Evolutionary conservation across 225 moss, liverwort and hornwort genomes (phyloP), one percentile per base, ranked within the genome.

Genomic region (Bryoerythrophyllum caledonicum): DNA sequence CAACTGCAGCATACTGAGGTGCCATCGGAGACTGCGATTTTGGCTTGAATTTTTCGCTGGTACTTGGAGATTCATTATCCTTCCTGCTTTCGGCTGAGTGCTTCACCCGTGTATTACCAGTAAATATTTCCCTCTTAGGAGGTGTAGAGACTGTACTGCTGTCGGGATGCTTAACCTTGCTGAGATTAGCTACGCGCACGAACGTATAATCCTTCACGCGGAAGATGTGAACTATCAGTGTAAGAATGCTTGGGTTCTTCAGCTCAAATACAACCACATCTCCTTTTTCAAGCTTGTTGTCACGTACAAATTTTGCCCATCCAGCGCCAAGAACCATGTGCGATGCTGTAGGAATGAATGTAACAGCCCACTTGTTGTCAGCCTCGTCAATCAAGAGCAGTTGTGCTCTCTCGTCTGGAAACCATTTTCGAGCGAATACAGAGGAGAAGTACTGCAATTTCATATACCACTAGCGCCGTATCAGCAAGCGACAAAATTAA

Each of bases 211-310:
- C 85, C 74, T 85, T 85, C 64, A 85, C 82, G 23, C 86, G 86
- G 55, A 86, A 86, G 70, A 86, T 77, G 71, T 86, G 86, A 74
- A 86, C 86, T 63, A 77, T 54, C 65, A 86, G 71, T 70, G 80
- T 80, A 32, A 86, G 82, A 67, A 60, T 70, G 56, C 53, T 82
- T 16, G 71, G 74, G 62, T 82, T 74, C 37, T 86, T 80, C 17
- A 86, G 86, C 74, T 86, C 86, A 82, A 86, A 86, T 19, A 86
- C 82, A 80, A 86, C 82, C 74, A 86, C 86, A 46, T 86, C 86
- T 60, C 86, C 80, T 74, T 82, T 82, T 77, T 86, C 82, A 65
- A 86, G 80, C 73, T 63, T 80, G 60, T 86, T 82, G 38, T 82
- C 82, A 71, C 77, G 80, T 46, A 80, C 82, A 71, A 86, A 86